Evolutionary conservation across 208 protist species (phyloP).

Genomic region (Acanthamoeba lenticulata): DNA sequence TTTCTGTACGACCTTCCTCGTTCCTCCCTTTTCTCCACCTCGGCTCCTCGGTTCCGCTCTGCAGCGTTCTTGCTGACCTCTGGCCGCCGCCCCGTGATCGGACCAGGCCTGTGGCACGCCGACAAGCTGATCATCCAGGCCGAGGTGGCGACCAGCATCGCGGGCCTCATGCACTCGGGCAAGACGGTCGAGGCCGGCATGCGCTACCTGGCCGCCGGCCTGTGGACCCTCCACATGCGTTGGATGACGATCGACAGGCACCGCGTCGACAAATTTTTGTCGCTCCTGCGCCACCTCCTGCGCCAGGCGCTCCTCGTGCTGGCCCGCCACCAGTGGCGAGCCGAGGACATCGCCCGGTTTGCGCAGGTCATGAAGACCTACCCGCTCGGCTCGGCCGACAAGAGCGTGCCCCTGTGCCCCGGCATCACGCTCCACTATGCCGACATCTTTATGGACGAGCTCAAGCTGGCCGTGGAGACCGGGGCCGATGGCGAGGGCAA

Average conservation of each 20-base stretch:
- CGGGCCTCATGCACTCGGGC: neutral
- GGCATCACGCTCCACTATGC: slow-evolving; percentile 20
- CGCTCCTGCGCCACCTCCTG: slow-evolving; percentile 36
- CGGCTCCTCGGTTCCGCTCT: too few relatives aligned
- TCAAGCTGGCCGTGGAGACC: neutral
- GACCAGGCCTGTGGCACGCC: slow-evolving; percentile 34
- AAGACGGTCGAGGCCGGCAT: neutral
- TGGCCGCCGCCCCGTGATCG: neutral
- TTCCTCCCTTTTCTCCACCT: neutral
- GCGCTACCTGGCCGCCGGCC: neutral
- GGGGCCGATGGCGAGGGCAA: neutral
- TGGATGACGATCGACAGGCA: slow-evolving; percentile 1
- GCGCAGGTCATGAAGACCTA: neutral
- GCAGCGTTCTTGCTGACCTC: too few relatives aligned
- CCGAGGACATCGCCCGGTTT: neutral
- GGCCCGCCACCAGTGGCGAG: slow-evolving; percentile 14
- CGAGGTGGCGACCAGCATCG: slow-evolving; percentile 13
- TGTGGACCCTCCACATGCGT: slow-evolving; percentile 16
- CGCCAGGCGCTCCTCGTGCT: neutral
- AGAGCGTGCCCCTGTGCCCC: neutral
- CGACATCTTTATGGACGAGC: slow-evolving; percentile 15
- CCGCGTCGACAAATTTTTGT: slow-evolving; percentile 29
- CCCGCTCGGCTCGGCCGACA: neutral
- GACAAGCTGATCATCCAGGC: slow-evolving; percentile 32
- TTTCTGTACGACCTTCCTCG: neutral